Evolutionary conservation across 441 rosid species (phyloP).

Genomic region (Erodium trifolium): DNA sequence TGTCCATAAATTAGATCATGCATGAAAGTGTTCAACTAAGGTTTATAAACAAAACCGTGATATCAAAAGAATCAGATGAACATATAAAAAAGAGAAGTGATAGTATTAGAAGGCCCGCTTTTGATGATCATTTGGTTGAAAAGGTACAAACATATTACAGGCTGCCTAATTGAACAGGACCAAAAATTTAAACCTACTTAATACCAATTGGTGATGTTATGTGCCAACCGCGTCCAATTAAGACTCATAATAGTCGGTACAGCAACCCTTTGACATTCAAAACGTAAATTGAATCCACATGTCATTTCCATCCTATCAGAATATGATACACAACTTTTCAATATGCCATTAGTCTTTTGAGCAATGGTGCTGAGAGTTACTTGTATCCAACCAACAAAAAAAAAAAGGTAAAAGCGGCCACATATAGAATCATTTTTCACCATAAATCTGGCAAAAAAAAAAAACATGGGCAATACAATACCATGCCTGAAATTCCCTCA

Average conservation of each 20-base stretch:
- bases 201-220: neutral
- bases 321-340: neutral
- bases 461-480: neutral
- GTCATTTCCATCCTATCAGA: neutral
- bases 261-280: neutral
- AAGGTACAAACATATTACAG: neutral
- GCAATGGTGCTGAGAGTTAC: neutral
- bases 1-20: neutral
- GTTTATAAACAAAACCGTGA: neutral
- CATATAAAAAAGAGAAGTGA: neutral
- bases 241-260: neutral
- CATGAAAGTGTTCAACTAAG: neutral
- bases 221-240: too few species aligned
- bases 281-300: too few species aligned
- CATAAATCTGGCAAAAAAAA: neutral
- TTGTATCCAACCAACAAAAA: neutral
- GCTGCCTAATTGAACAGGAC: neutral
- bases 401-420: neutral
- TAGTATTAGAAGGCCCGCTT: neutral
- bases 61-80: neutral
- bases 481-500: too few species aligned
- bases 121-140: too few species aligned
- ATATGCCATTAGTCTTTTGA: neutral
- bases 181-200: neutral
- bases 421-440: neutral